Percentiles rank a stretch among this genome's conserved stretches.
Conservation (phyloP, 2,329 filamentous ascomycete genomes). For the Fusarium algeriense region DNA sequence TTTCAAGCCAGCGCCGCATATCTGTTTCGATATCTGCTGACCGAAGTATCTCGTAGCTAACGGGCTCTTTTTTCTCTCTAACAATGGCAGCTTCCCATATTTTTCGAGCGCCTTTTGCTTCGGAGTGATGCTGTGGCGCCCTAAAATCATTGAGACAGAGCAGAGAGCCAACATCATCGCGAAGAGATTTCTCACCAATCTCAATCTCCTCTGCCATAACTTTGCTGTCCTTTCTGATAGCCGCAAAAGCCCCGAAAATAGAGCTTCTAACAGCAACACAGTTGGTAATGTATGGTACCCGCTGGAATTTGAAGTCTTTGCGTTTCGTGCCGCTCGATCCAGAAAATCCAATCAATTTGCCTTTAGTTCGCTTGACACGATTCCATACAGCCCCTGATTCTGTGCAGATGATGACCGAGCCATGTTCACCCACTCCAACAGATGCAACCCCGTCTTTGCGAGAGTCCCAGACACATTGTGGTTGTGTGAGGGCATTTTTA, state of each 20-base stretch:
- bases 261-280: conserved; percentile 89
- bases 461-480: conserved; percentile 88
- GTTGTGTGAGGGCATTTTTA: conserved; percentile 80
- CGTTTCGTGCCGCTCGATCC: conserved; percentile 68
- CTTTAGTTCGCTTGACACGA: conserved; percentile 83
- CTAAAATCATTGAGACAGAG: conserved; percentile 74
- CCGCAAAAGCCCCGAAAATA: conserved; percentile 89
- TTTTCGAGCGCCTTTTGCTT: conserved; percentile 57
- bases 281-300: conserved; percentile 87
- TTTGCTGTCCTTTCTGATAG: conserved; percentile 85
- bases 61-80: conserved; percentile 61
- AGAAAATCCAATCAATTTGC: conserved; percentile 72
- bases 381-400: conserved; percentile 94
- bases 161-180: conserved; percentile 78
- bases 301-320: conserved; percentile 96
- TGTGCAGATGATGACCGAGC: conserved; percentile 94
- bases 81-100: conserved; percentile 49
- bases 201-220: conserved; percentile 79
- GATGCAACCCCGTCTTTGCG: conserved; percentile 89
- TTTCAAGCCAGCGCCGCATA: conserved; percentile 62
- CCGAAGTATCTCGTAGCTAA: conserved; percentile 67
- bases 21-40: conserved; percentile 76
- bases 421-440: conserved; percentile 90
- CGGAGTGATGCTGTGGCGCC: conserved; percentile 53
- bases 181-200: conserved; percentile 75